Conservation (phyloP, 176 grass and related monocot species). For the Carex kokanica region DNA sequence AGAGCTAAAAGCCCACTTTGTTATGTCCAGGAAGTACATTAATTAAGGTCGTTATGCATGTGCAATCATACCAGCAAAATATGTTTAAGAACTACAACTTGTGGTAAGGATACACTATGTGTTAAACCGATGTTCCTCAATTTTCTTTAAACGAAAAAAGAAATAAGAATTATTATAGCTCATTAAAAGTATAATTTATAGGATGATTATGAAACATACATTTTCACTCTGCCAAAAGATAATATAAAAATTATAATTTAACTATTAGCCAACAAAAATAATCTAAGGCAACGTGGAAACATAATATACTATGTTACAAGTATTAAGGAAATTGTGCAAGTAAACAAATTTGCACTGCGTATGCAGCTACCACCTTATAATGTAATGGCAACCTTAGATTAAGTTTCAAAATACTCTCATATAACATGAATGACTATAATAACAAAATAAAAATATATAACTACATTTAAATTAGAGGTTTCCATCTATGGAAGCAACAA, state of each 20-base stretch:
- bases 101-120: neutral
- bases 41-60: slow-evolving; percentile 3
- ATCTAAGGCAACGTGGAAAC: neutral
- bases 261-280: neutral
- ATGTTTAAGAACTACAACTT: neutral
- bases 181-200: neutral
- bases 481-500: neutral
- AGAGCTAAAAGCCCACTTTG: neutral
- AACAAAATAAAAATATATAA: neutral
- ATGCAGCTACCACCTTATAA: neutral
- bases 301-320: neutral
- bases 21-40: neutral
- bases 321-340: neutral
- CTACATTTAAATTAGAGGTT: neutral
- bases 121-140: neutral
- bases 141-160: neutral
- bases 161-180: neutral
- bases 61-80: neutral
- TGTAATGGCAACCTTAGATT: neutral
- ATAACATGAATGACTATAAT: neutral
- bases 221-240: neutral
- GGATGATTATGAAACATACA: neutral
- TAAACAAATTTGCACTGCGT: neutral
- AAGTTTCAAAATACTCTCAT: neutral
- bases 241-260: neutral